Base-by-base conservation (phyloP, 805 yeast species). In the Wickerhamiella hasegawae region DNA sequence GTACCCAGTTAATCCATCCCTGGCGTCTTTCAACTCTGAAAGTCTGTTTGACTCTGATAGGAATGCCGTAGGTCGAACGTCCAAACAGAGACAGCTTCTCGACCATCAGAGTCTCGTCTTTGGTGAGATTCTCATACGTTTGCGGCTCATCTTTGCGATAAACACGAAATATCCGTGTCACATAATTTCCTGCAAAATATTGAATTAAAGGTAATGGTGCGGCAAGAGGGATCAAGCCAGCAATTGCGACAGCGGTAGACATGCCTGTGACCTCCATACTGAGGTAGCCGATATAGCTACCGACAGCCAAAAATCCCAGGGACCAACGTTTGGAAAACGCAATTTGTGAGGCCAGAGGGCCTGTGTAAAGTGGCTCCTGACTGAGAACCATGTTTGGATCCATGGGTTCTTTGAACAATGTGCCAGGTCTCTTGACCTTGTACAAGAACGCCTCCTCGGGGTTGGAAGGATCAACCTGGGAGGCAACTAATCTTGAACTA, bases 1-100 rank as follows among this genome's bases (percentile, higher is more conserved):
- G 52, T 26, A 54, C 53, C 65, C 69, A 62, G 39, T 68, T 68
- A 18, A 60, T 60, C 62, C 66, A 69, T 0, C 76, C 76, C 16
- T 52, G 52, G 19, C 68, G 57, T 24, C 54, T 51, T 14, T 59
- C 56, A n/a, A 43, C 43, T 11, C 45, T 32, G 18, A 34, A 16
- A 28, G 79, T 49, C 18, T 65, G 62, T 10, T 62, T 53, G 1
- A 78, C 63, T 19, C 57, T 57, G 34, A 81, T 62, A n/a, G 75
- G 58, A 33, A 71, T 71, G 46, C 76, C 76, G 53, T 68, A 73
- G 2, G 75, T 66, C 22, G 66, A 67, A 38, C 77, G 65, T 0
- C 94, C 94, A 4, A 77, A 67, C 49, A 69, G 54, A 16, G 71
- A 67, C 39, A 81, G 61, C 50, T 76, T 76, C 51, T 81, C 85